Evolutionary conservation across 2,329 filamentous ascomycete species (phyloP).

Genomic region (Trichoderma koningii): DNA sequence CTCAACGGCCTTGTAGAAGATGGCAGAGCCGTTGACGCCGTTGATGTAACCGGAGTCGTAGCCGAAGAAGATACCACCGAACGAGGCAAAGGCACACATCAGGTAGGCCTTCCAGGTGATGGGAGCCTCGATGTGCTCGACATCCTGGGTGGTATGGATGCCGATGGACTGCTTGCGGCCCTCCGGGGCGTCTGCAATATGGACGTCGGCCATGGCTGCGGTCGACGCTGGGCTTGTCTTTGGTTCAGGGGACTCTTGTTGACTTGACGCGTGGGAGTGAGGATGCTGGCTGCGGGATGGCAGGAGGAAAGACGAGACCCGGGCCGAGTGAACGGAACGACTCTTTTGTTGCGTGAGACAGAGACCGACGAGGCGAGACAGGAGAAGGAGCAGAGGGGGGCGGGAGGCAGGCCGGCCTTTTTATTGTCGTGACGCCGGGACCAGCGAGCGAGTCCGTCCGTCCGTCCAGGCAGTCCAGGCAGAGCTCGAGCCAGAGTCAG

Average conservation of each 20-base stretch:
- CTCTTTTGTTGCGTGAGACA: constrained; percentile 30
- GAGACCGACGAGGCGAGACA: constrained; percentile 31
- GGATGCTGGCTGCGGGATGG: constrained; percentile 6
- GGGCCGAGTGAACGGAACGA: constrained; percentile 25
- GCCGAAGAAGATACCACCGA: constrained; percentile 75
- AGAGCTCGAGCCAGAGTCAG: constrained; percentile 5
- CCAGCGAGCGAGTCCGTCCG: not conserved
- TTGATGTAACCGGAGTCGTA: constrained; percentile 79
- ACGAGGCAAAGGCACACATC: constrained; percentile 70
- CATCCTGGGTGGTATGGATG: constrained; percentile 52
- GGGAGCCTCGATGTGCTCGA: constrained; percentile 65
- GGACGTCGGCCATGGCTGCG: constrained; percentile 33
- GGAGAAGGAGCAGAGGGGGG: constrained; percentile 31
- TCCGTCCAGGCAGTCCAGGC: not conserved
- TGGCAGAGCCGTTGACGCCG: constrained; percentile 57
- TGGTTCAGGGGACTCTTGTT: constrained; percentile 12
- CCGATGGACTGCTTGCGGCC: constrained; percentile 36
- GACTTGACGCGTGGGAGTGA: not conserved
- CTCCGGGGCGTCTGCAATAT: constrained; percentile 31
- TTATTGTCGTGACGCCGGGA: constrained; percentile 33
- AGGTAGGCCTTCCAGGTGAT: constrained; percentile 69
- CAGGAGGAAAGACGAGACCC: constrained; percentile 17
- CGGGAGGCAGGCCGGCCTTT: constrained; percentile 31
- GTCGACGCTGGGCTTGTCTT: constrained; percentile 9
- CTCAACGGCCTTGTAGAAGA: constrained; percentile 57